Conservation (phyloP, 1,284 basidiomycete species). For the Ustilago lituana region DNA sequence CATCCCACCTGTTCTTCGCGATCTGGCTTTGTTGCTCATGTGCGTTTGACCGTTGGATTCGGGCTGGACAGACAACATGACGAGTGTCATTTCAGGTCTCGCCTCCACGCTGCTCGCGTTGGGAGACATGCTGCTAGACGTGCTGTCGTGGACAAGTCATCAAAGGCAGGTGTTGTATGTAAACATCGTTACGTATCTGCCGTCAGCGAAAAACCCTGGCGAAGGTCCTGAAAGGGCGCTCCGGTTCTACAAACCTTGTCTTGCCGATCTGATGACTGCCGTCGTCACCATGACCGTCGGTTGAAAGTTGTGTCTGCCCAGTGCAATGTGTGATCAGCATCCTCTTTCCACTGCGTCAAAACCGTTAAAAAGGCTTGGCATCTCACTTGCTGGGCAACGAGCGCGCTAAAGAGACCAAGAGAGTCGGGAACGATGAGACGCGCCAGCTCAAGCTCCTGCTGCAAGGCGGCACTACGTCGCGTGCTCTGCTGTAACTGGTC, state of each 20-base stretch:
- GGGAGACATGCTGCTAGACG: not conserved
- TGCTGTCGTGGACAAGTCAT: not conserved
- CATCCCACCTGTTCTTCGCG: not conserved
- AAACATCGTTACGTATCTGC: too few relatives aligned
- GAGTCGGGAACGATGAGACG: constrained; percentile 18
- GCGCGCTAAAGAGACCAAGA: constrained; percentile 19
- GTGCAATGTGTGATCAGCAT: too few relatives aligned
- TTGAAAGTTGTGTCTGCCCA: too few relatives aligned
- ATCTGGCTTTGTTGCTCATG: not conserved
- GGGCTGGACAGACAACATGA: not conserved
- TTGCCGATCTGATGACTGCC: not conserved
- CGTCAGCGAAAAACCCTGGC: not conserved
- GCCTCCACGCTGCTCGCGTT: not conserved
- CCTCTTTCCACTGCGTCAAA: too few relatives aligned
- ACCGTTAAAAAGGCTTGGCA: too few relatives aligned
- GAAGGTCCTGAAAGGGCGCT: not conserved
- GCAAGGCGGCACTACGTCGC: constrained; percentile 20
- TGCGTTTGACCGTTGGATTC: not conserved
- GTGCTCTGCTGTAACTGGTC: constrained; percentile 25
- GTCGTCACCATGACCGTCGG: not conserved
- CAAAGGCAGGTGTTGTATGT: too few relatives aligned
- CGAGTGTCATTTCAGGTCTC: not conserved
- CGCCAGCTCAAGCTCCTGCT: constrained; percentile 17
- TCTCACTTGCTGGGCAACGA: constrained; percentile 20
- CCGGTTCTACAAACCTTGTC: constrained; percentile 4